Evolutionary conservation across 805 yeast genomes (phyloP), one percentile per base, ranked within the genome.

Genomic region (Monosporozyma unispora): DNA sequence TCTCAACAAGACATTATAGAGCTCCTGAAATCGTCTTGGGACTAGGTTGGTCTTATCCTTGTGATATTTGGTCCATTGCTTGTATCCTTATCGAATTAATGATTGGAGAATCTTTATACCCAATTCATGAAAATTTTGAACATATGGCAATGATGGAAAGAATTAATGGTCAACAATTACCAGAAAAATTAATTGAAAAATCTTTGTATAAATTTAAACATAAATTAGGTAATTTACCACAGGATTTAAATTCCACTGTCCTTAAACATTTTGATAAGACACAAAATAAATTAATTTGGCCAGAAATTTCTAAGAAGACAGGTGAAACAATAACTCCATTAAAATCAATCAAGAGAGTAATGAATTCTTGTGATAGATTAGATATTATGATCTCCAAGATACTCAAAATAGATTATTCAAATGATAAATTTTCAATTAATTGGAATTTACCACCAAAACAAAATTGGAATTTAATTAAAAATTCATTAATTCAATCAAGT

Each of bases 1-100:
- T 93, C 10, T 87, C 96, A 7, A 93, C 99, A 1, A 75, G 99
- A 46, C 99, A 93, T 67, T 93, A 93, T 66, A 73, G 99, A 48
- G 99, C 99, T 0, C 99, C 99, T 0, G 99, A 93, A 64, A 89
- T 93, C 54, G 88, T 91, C 1, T 69, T 93, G 28, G 96, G 96
- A 1, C 75, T 79, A n/a, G 96, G 97, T 18, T 93, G 99, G 98
- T 85, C 96, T 7, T 89, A 78, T 58, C 95, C 97, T 1, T 91
- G 98, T 66, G 99, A 93, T 65, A 72, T 91, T 70, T 93, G 99
- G 99, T 87, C 96, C 1, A 75, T 93, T 42, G 99, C 96, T 1
- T 91, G 98, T 66, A 87, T 93, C 14, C 69, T 93, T 33, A 90
- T 88, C 9, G 99, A 93, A 68, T 69, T 93, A 46, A 82, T 87